These are phyloP conservation scores for Cucurbita moschata DNA, from an alignment of 306 rosid genomes.

Conservation along the genomic window DNA sequence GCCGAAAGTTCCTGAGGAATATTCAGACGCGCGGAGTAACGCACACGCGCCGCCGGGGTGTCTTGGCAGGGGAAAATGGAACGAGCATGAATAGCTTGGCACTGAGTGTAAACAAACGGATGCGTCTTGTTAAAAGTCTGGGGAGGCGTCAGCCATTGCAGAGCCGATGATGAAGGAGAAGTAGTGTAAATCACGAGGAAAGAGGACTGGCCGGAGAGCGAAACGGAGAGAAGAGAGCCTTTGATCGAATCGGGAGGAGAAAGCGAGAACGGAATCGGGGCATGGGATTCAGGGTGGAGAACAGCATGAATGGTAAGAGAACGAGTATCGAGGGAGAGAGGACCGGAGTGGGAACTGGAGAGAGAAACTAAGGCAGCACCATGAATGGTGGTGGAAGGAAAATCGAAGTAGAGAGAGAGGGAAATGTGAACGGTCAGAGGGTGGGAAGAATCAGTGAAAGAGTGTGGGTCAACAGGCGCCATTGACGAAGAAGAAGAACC, in stretches of 20 bases:
- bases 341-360: slow-evolving; percentile 32
- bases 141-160: slow-evolving; percentile 73
- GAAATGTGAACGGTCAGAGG: slow-evolving; percentile 38
- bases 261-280: slow-evolving; percentile 37
- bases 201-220: slow-evolving; percentile 43
- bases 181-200: slow-evolving; percentile 39
- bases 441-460: slow-evolving; percentile 59
- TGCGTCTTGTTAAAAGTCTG: slow-evolving; percentile 56
- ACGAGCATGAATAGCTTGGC: slow-evolving; percentile 91
- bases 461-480: slow-evolving; percentile 87
- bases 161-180: slow-evolving; percentile 67
- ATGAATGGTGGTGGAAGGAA: slow-evolving; percentile 43
- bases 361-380: slow-evolving; percentile 52
- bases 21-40: slow-evolving; percentile 41
- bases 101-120: slow-evolving; percentile 82
- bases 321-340: slow-evolving; percentile 67
- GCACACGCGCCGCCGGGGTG: slow-evolving; percentile 70
- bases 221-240: slow-evolving; percentile 41
- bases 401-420: slow-evolving; percentile 54
- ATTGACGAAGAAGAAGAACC: slow-evolving; percentile 15
- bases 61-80: slow-evolving; percentile 82
- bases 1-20: slow-evolving; percentile 49
- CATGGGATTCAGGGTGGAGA: slow-evolving; percentile 20
- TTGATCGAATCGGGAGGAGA: slow-evolving; percentile 36
- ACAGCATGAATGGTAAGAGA: slow-evolving; percentile 44